These are phyloP conservation scores for Nakazawaea wickerhamii DNA, from an alignment of 805 yeast species.

Conservation along the genomic window DNA sequence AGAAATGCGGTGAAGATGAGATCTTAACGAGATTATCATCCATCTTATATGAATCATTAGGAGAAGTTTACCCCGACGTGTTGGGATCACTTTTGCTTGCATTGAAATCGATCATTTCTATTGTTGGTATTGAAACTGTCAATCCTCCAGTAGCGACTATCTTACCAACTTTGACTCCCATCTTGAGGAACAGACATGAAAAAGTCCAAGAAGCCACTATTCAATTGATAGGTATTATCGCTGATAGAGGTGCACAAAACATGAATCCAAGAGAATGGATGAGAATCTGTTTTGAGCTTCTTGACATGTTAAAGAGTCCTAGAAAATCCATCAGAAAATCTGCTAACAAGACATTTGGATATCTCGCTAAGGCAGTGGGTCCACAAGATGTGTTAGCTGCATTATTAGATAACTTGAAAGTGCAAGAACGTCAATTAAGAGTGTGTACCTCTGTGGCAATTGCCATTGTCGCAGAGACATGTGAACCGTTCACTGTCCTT, in stretches of 20 bases:
- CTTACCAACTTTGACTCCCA: slow-evolving; percentile 86
- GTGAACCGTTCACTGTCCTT: slow-evolving; percentile 87
- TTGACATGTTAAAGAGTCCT: slow-evolving; percentile 83
- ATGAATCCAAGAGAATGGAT: slow-evolving; percentile 96
- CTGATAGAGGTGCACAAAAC: slow-evolving; percentile 71
- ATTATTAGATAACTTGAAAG: slow-evolving; percentile 74
- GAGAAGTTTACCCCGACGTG: slow-evolving; percentile 93
- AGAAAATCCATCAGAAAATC: slow-evolving; percentile 72
- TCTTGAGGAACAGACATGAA: slow-evolving; percentile 81
- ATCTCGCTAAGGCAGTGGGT: slow-evolving; percentile 86
- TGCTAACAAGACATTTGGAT: slow-evolving; percentile 89
- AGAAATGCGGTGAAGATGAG: slow-evolving; percentile 57
- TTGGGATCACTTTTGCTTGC: slow-evolving; percentile 81
- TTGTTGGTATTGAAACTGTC: slow-evolving; percentile 52
- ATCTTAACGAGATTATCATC: slow-evolving; percentile 64
- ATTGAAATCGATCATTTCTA: slow-evolving; percentile 53
- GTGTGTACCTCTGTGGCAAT: slow-evolving; percentile 98
- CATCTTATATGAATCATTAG: slow-evolving; percentile 82
- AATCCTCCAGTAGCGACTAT: slow-evolving; percentile 82
- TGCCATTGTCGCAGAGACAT: slow-evolving; percentile 91
- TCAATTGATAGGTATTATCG: slow-evolving; percentile 74
- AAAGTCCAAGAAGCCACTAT: slow-evolving; percentile 85
- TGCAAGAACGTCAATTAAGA: slow-evolving; percentile 93
- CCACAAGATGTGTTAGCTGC: slow-evolving; percentile 92
- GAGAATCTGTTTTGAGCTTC: slow-evolving; percentile 85